Conservation (phyloP, 148 eudicot genomes). For the Rhododendron simsii region DNA sequence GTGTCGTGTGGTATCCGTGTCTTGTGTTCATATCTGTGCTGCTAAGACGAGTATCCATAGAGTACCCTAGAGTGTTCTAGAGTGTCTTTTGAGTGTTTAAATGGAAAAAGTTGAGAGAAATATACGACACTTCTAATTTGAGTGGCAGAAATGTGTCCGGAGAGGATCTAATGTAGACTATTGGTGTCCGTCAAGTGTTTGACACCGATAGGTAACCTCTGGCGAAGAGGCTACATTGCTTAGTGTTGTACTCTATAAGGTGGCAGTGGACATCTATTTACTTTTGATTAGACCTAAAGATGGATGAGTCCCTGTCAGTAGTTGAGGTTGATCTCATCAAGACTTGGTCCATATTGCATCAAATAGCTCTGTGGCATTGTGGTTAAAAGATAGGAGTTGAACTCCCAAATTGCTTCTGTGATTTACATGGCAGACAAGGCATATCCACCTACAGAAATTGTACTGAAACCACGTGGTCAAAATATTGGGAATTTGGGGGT, state of each 20-base stretch:
- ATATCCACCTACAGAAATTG: not conserved
- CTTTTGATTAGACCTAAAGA: not conserved
- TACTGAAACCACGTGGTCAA: not conserved
- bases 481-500: not conserved
- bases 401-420: not conserved
- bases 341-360: not conserved
- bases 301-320: not conserved
- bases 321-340: not conserved
- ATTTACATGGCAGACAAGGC: not conserved
- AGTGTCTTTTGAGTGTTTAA: not conserved
- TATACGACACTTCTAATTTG: not conserved
- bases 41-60: not conserved
- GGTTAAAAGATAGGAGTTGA: not conserved
- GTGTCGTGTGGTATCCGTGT: no score
- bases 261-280: not conserved
- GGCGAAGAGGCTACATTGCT: not conserved
- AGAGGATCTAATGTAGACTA: not conserved
- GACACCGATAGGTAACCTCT: not conserved
- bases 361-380: not conserved
- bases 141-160: not conserved
- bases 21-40: not conserved
- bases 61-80: not conserved
- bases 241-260: not conserved
- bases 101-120: not conserved
- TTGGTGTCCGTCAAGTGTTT: not conserved